Evolutionary conservation across 805 yeast species (phyloP), one percentile per base, ranked within the genome.

Genomic region (Suhomyces tanzawaensis): DNA sequence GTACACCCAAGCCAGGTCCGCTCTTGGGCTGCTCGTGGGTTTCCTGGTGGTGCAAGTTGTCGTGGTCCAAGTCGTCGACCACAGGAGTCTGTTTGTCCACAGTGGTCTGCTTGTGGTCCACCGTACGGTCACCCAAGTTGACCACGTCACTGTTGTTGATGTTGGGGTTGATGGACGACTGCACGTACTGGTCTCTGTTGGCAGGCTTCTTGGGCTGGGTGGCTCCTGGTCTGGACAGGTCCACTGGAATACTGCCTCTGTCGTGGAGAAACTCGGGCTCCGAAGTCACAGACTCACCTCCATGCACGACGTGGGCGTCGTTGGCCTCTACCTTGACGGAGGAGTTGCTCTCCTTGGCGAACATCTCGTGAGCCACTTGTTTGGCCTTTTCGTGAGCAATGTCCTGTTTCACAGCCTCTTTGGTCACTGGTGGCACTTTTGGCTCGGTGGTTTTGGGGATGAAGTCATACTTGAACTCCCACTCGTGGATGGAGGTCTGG

Each of bases 401-500:
- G 34, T 76, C 79, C 44, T 72, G 71, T 32, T 71, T 66, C 24
- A 76, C 67, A 2, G 77, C 70, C 36, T 76, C 76, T 29, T 70
- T 70, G 42, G 70, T 62, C 40, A 69, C 57, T 7, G 74, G 72
- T 7, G 74, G 74, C 21, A 68, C 60, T 46, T 68, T 69, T 13
- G 72, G 72, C 35, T 60, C 60, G 3, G 64, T 38, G 9, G 57
- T 61, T 42, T 63, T 64, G 12, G 74, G 74, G 33, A 69, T 58
- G 46, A 64, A 69, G 49, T 69, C 74, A 47, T 69, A 69, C 46
- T 64, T 66, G 58, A 66, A 69, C 60, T 74, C 69, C 78, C 80
- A 66, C 53, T 74, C 67, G 50, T 67, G 56, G 53, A 74, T 56
- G 35, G 71, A 63, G 23, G 72, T 57, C 50, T 65, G 67, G 31